phyloP scores from a whole-genome alignment of 106 monocot genomes.

The Platanthera guangdongensis region DNA sequence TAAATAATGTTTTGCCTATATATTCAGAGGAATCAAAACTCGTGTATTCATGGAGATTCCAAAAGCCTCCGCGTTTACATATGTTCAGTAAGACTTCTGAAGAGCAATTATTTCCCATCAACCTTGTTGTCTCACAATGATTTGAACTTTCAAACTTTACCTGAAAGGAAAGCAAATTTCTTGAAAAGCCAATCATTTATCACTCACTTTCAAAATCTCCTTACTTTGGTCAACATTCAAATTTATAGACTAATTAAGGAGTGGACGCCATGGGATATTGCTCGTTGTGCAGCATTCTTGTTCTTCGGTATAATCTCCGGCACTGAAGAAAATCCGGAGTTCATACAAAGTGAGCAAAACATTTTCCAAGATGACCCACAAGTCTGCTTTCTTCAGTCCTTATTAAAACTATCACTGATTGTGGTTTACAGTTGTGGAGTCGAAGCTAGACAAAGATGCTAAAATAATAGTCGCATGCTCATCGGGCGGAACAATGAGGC shows the following conservation, averaged over 20 bases:
- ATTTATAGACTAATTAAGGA: conserved; percentile 92
- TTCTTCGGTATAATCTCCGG: conserved; percentile 94
- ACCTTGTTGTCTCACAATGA: too few species aligned
- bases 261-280: conserved; percentile 97
- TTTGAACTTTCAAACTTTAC: too few species aligned
- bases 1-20: too few species aligned
- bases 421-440: conserved; percentile 52
- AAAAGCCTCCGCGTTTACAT: too few species aligned
- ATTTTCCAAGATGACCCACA: not conserved
- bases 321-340: conserved; percentile 96
- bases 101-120: too few species aligned
- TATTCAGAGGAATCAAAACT: too few species aligned
- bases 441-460: conserved; percentile 78
- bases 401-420: not conserved
- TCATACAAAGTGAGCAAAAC: conserved; percentile 50
- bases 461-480: conserved; percentile 93
- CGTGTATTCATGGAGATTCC: too few species aligned
- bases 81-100: too few species aligned
- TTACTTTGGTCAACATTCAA: conserved; percentile 61
- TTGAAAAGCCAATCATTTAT: too few species aligned
- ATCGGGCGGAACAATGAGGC: conserved; percentile 78
- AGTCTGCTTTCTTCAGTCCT: not conserved
- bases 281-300: conserved; percentile 75
- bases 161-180: too few species aligned
- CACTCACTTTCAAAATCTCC: too few species aligned